phyloP scores from a whole-genome alignment of 2,329 filamentous ascomycete species.

The Moelleriella libera region DNA sequence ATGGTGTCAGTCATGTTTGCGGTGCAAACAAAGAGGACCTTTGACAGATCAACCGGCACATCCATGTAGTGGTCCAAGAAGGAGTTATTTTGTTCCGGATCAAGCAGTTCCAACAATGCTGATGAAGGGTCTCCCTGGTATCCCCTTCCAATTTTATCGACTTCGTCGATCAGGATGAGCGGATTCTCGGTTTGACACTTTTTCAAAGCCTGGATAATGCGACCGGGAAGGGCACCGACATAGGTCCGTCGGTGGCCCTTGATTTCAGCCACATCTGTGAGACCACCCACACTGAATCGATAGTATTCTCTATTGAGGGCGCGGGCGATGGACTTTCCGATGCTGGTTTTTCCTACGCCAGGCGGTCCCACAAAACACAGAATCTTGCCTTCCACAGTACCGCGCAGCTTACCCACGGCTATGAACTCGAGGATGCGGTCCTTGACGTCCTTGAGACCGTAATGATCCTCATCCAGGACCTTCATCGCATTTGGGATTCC shows the following conservation, averaged over 20 bases:
- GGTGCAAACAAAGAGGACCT: constrained; percentile 96
- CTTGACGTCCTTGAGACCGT: constrained; percentile 95
- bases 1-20: constrained; percentile 99
- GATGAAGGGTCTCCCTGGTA: constrained; percentile 95
- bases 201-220: constrained; percentile 96
- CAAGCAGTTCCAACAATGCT: constrained; percentile 80
- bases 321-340: constrained; percentile 92
- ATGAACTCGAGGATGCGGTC: constrained; percentile 98
- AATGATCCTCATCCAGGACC: constrained; percentile 91
- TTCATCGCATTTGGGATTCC: constrained; percentile 80
- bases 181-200: constrained; percentile 99
- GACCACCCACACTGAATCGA: constrained; percentile 90
- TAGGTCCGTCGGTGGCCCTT: constrained; percentile 96
- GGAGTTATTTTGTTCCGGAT: constrained; percentile 93
- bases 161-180: constrained; percentile 87
- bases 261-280: constrained; percentile 96
- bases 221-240: constrained; percentile 84
- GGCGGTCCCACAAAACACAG: constrained; percentile 94
- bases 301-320: constrained; percentile 95
- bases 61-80: constrained; percentile 99
- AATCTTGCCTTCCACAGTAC: constrained; percentile 96
- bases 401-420: constrained; percentile 89
- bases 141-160: constrained; percentile 94
- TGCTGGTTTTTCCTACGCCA: constrained; percentile 96
- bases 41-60: constrained; percentile 90